Evolutionary conservation across 2,329 filamentous ascomycete genomes (phyloP).

Genomic region (Davidsoniella neocaledoniae): DNA sequence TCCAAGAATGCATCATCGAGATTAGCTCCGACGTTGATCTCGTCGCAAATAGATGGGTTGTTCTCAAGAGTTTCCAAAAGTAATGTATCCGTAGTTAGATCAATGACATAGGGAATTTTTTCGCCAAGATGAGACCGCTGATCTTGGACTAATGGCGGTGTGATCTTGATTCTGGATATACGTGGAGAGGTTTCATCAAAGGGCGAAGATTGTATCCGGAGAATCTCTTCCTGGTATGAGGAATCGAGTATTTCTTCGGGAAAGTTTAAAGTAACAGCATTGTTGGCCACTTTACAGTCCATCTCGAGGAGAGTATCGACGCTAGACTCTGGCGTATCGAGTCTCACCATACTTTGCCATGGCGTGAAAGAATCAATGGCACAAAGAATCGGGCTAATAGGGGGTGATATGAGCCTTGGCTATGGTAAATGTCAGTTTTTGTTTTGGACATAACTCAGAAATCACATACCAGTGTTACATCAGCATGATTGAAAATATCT

Average conservation of each 20-base stretch:
- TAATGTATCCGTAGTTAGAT: not conserved
- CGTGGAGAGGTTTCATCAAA: not conserved
- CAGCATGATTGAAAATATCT: too few relatives aligned
- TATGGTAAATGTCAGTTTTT: not conserved
- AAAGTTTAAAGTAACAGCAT: not conserved
- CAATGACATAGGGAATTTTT: not conserved
- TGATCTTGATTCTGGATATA: not conserved
- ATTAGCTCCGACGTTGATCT: not conserved
- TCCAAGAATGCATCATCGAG: not conserved
- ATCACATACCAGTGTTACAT: too few relatives aligned
- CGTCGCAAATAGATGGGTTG: not conserved
- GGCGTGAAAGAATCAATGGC: slow-evolving; percentile 4
- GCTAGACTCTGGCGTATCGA: slow-evolving; percentile 8
- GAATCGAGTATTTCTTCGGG: not conserved
- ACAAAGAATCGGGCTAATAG: slow-evolving; percentile 4
- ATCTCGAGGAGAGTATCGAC: slow-evolving; percentile 6
- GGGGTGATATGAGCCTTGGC: slow-evolving; percentile 7
- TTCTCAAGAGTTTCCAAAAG: too few relatives aligned
- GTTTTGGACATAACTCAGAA: not conserved
- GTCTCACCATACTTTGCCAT: slow-evolving; percentile 4
- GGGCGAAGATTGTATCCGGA: not conserved
- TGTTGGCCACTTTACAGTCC: slow-evolving; percentile 4
- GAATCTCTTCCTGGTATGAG: too few relatives aligned
- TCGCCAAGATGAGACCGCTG: not conserved
- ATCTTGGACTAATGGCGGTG: slow-evolving; percentile 3